These are phyloP conservation scores for Cladosporium phlei DNA, from an alignment of 2,329 filamentous ascomycete genomes.

Conservation along the genomic window DNA sequence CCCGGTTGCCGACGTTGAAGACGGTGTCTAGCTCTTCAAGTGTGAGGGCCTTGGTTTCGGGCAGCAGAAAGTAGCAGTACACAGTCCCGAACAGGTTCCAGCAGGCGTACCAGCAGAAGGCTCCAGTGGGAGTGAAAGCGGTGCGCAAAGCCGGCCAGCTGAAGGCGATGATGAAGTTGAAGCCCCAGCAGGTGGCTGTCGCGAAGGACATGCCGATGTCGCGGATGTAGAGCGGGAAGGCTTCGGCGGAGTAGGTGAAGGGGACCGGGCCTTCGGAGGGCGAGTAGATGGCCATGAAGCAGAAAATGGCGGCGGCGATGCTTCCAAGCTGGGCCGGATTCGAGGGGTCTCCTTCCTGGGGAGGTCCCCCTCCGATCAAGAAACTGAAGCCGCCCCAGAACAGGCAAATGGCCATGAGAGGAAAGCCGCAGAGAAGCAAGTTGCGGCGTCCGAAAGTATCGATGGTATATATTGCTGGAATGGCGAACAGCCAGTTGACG, in stretches of 20 bases:
- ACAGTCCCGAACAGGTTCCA: slow-evolving; percentile 35
- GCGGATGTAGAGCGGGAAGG: slow-evolving; percentile 40
- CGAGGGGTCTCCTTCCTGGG: slow-evolving; percentile 1
- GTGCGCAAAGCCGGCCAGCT: slow-evolving; percentile 47
- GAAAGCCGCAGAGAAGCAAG: slow-evolving; percentile 41
- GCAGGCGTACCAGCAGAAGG: slow-evolving; percentile 52
- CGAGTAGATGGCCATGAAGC: slow-evolving; percentile 28
- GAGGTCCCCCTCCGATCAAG: slow-evolving; percentile 23
- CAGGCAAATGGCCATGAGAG: slow-evolving; percentile 43
- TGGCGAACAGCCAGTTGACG: slow-evolving; percentile 26
- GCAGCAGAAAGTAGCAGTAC: slow-evolving; percentile 19
- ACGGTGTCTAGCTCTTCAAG: slow-evolving; percentile 60
- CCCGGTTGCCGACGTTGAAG: slow-evolving; percentile 24
- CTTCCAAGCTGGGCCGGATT: slow-evolving; percentile 30
- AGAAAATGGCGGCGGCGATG: slow-evolving; percentile 36
- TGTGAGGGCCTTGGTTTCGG: slow-evolving; percentile 49
- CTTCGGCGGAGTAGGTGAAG: slow-evolving; percentile 44
- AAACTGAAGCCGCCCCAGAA: slow-evolving; percentile 44
- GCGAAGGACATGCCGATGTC: slow-evolving; percentile 39
- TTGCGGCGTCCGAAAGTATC: slow-evolving; percentile 43
- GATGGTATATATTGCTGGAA: slow-evolving; percentile 36
- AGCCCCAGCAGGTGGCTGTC: slow-evolving; percentile 53
- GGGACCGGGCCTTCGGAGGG: slow-evolving; percentile 41
- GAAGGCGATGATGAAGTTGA: slow-evolving; percentile 27
- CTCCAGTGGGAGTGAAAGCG: slow-evolving; percentile 48